phyloP scores from a whole-genome alignment of 2,329 filamentous ascomycete species.

The Diplodia mutila region DNA sequence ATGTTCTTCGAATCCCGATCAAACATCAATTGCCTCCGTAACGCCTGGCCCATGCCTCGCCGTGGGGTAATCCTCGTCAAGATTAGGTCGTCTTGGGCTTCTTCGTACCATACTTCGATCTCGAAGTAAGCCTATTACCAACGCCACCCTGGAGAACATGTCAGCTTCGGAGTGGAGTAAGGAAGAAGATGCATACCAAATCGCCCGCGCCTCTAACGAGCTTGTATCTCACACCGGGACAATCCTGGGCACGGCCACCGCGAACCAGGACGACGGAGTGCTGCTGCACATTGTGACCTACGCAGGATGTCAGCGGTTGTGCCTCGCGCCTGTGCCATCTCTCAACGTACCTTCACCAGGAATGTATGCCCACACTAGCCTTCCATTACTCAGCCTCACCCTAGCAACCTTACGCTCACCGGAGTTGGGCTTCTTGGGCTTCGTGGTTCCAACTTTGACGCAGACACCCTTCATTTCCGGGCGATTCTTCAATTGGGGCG shows the following conservation, averaged over 20 bases:
- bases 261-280: conserved; percentile 97
- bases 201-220: conserved; percentile 89
- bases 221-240: conserved; percentile 96
- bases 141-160: conserved; percentile 74
- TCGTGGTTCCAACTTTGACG: conserved; percentile 87
- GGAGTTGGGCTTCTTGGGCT: conserved; percentile 99
- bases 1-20: background rate
- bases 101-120: conserved; percentile 98
- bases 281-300: conserved; percentile 95
- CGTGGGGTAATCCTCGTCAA: conserved; percentile 1
- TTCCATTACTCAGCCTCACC: conserved; percentile 84
- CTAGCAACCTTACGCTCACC: conserved; percentile 95
- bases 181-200: conserved; percentile 67
- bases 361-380: conserved; percentile 89
- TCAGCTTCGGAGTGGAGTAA: conserved; percentile 31
- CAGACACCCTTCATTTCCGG: conserved; percentile 95
- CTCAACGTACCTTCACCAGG: conserved; percentile 76
- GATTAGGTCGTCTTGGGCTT: conserved; percentile 74
- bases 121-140: conserved; percentile 76
- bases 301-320: background rate
- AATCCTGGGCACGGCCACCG: conserved; percentile 92
- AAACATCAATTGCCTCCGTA: background rate
- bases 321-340: conserved; percentile 12
- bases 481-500: conserved; percentile 76
- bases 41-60: conserved; percentile 9